Evolutionary conservation across 306 rosid genomes (phyloP), one percentile per base, ranked within the genome.

Genomic region (Begonia fuchsioides): DNA sequence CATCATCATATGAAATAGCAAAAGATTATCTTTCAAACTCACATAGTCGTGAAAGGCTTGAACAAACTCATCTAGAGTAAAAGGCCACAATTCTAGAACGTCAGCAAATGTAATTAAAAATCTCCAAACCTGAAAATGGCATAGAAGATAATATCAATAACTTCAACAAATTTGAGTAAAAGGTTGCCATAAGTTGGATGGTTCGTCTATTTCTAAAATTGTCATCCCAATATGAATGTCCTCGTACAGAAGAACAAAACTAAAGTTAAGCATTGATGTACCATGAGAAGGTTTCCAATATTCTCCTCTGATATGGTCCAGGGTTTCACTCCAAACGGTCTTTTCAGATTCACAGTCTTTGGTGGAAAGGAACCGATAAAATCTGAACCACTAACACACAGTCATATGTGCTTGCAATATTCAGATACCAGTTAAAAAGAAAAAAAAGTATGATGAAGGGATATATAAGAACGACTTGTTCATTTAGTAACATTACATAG

Each of bases 1-100:
- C 35, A 26, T 26, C 35, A 26, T 26, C 35, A 5, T 26, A 47
- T 47, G 16, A 47, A 59, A 54, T 56, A 58, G 43, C 59, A 60
- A 55, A 62, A 17, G 53, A 20, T 13, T 55, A 65, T 38, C 46
- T 12, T 16, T 19, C n/a, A 13, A 50, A 72, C 95, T 85, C 68
- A 90, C 98, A 71, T 73, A 82, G 69, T 90, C 98, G 65, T 90
- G 94, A 71, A 90, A 83, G 48, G 87, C 85, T 74, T 90, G 98
- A 57, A 90, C 63, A 73, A 90, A 90, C 63, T 90, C 98, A 60
- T 90, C 98, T 15, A 85, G 83, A 43, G 98, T 90, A 66, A 90
- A 90, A 10, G 98, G 93, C 98, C 98, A 90, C 49, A 90, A 61
- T 73, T 75, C 86, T 43, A 90, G 94, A 74, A 82, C 79, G 58